Evolutionary conservation across 345 rosid genomes (phyloP), one percentile per base, ranked within the genome.

Genomic region (Bruguiera parviflora): DNA sequence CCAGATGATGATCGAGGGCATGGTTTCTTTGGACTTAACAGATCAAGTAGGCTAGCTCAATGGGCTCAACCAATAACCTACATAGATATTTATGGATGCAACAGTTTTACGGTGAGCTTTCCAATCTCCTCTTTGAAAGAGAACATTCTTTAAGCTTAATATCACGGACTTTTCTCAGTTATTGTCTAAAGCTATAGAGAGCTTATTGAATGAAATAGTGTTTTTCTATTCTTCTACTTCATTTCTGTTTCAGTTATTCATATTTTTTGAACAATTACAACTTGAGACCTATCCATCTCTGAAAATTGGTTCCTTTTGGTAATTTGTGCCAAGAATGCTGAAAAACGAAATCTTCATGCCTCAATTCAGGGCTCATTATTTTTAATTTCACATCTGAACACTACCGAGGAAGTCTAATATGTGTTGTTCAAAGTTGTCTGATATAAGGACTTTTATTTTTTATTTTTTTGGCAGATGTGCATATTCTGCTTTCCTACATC

Each of bases 51-150:
- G 73, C 86, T 77, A 63, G 83, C 87, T 72, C 72, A 91, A 67
- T 95, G 96, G 96, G 88, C 96, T 76, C 96, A 92, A 66, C 97
- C 99, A 61, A 88, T 92, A 64, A 92, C 98, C 47, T 95, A 84
- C 79, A 61, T 92, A 63, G 90, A 92, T 61, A 67, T 95, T 37
- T 84, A 77, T 71, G 96, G 90, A 76, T 80, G 83, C 70, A 84
- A 86, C 68, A 83, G 80, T 73, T 90, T 95, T 77, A 92, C 94
- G 20, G 98, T 89, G 78, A 61, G 84, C 32, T 49, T 57, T 70
- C 8, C 15, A 5, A 5, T 65, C 29, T 29, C 25, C 15, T 53
- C 9, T 33, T 8, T 46, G 6, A 25, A 27, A 22, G 2, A 33
- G 10, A 32, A 32, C 20, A 47, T 15, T 19, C 31, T 31, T 28